These are phyloP conservation scores for Protea cynaroides DNA, from an alignment of 164 flowering plant genomes.

Conservation along the genomic window DNA sequence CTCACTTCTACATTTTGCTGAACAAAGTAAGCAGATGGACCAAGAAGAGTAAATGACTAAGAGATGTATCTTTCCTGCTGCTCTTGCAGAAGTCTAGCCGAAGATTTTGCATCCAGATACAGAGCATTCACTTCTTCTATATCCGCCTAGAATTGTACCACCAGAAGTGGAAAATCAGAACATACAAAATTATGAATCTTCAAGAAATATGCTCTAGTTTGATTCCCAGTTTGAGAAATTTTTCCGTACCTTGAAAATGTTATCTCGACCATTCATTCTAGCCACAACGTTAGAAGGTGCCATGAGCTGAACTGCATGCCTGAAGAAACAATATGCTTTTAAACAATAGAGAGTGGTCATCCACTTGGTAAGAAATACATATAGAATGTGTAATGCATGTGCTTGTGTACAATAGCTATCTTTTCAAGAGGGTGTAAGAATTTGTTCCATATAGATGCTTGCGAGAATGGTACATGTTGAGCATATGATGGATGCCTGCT, in stretches of 20 bases:
- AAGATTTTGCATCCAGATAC: conserved; percentile 90
- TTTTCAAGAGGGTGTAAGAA: no score
- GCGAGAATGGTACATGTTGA: no score
- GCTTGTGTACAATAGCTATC: no score
- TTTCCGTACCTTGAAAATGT: conserved; percentile 62
- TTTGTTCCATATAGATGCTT: no score
- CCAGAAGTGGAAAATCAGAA: not conserved
- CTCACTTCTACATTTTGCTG: no score
- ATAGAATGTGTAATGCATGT: no score
- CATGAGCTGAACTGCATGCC: conserved; percentile 90
- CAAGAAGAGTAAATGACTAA: no score
- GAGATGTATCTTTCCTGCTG: conserved; percentile 53
- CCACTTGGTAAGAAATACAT: no score
- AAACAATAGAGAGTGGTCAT: no score
- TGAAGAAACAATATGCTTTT: conserved; percentile 16
- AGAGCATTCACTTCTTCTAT: conserved; percentile 67
- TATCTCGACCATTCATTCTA: conserved; percentile 74
- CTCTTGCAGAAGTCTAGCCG: conserved; percentile 91
- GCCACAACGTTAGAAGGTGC: conserved; percentile 78
- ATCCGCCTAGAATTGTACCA: conserved; percentile 43
- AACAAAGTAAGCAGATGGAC: no score
- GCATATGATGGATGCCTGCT: no score
- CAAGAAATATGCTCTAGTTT: not conserved
- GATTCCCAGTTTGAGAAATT: not conserved
- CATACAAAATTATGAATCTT: not conserved